These are phyloP conservation scores for Barnettozyma populi DNA, from an alignment of 805 yeast genomes.

Conservation along the genomic window DNA sequence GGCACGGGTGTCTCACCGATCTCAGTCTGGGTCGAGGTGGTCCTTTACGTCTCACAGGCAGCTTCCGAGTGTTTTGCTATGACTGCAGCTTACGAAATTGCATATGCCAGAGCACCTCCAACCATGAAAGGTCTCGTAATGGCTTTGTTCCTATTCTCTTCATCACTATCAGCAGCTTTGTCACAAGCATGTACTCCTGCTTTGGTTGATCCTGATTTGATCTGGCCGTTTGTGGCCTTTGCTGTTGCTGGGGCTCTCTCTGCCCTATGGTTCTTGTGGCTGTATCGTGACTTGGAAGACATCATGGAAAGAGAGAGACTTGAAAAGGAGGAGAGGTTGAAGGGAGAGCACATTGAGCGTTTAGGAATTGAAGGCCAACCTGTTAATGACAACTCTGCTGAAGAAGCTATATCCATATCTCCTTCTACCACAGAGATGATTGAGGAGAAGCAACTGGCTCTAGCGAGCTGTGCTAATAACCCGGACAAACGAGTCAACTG, in stretches of 20 bases:
- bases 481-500: no score
- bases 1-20: conserved; percentile 29
- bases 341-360: no score
- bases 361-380: no score
- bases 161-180: conserved; percentile 68
- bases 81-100: conserved; percentile 75
- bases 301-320: conserved; percentile 9
- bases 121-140: conserved; percentile 37
- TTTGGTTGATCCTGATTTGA: conserved; percentile 60
- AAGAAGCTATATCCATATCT: no score
- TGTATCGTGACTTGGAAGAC: conserved; percentile 10
- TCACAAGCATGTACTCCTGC: conserved; percentile 68
- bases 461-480: no score
- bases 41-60: conserved; percentile 65
- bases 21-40: conserved; percentile 61
- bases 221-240: conserved; percentile 62
- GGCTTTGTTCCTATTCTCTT: conserved; percentile 57
- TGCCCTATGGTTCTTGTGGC: conserved; percentile 47
- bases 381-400: no score
- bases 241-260: conserved; percentile 51
- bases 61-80: conserved; percentile 72
- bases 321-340: background rate
- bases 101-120: conserved; percentile 75
- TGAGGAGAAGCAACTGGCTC: no score
- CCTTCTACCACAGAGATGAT: no score